Base-by-base conservation (phyloP, 129 eudicot genomes). In the Scalesia atractyloides region DNA sequence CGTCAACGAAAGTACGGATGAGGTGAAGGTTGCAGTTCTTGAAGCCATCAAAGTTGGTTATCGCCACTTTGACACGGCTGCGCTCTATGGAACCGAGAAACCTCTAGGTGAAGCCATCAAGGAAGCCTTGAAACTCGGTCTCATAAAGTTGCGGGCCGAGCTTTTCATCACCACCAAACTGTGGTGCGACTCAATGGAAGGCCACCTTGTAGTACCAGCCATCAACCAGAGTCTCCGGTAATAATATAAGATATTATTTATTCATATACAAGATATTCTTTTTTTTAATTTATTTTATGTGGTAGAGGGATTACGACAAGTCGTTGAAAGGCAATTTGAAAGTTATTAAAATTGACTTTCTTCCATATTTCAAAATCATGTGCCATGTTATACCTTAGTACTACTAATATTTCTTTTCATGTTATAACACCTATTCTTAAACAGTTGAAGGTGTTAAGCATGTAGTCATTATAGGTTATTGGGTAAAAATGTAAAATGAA, bases 41-140 rank as follows among this genome's bases (percentile, higher is more conserved):
- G 86, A 86, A 68, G 88, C 88, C 60, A 83, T 83, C 20, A 80
- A 67, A 46, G 78, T 48, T 4, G 91, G 91, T 9, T 78, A 78
- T 56, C 77, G 82, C 43, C 77, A 78, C 68, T 78, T 78, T 78
- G 82, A 78, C 59, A 78, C 82, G 9, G 73, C 77, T 0, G 3
- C 68, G 1, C 4, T 41, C n/a, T 78, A 78, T 46, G 22, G 22
- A 24, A 22, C 76, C 14, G 82, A 78, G 66, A 66, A 71, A 20
- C 52, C 73, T 18, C 49, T 71, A 0, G 77, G 77, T 1, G 73
- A 70, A 60, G 77, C 68, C 16, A 50, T 78, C 34, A 41, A 33
- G n/a, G 73, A 71, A 18, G 82, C 82, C 33, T 36, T 79, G 26
- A 47, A 41, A 7, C 53, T 72, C 0, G 48, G 78, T 72, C 67